Base-by-base conservation (phyloP, 169 alveolate species). In the Cryptosporidium bovis region DNA sequence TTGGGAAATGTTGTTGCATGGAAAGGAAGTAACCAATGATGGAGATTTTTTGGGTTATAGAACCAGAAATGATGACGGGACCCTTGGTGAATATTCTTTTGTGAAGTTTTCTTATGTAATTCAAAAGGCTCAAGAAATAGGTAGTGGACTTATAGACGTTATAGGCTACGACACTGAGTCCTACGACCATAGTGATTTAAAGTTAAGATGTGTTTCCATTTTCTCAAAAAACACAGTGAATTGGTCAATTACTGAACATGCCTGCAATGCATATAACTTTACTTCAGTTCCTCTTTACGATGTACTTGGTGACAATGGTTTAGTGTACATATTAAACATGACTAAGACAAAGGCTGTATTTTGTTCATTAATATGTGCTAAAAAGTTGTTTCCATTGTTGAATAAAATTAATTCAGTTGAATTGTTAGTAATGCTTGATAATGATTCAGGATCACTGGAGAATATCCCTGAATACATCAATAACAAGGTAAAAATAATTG, bases 201-300 rank as follows among this genome's bases (percentile, higher is more conserved):
- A 77, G 36, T 48, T 77, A 13, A 77, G 51, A 40, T 77, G 77
- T 40, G 65, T 77, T 40, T 77, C 87, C 15, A 16, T 77, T 5
- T 77, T 77, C 56, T 31, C 77, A 6, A 77, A 77, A 64, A 91
- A 91, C 60, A 65, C 93, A 40, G 46, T 66, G n/a, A 93, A 92
- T 64, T 92, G 94, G 94, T 71, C 90, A 13, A 82, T 91, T n/a
- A 64, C 90, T 1, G 93, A 93, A 65, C 82, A 89, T 13, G 93
- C 92, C 6, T 90, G 92, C 50, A 82, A 90, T 77, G 71, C 83
- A 40, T 85, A 83, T 24, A 44, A 82, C 16, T 51, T 91, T n/a
- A 83, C 92, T 16, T 56, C 92, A 2, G 82, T 90, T 3, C 93
- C 94, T 2, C 89, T 93, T 31, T 93, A 90, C 82, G 84, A 90